Evolutionary conservation across 306 rosid species (phyloP).

Genomic region (Sechiopsis laciniata): DNA sequence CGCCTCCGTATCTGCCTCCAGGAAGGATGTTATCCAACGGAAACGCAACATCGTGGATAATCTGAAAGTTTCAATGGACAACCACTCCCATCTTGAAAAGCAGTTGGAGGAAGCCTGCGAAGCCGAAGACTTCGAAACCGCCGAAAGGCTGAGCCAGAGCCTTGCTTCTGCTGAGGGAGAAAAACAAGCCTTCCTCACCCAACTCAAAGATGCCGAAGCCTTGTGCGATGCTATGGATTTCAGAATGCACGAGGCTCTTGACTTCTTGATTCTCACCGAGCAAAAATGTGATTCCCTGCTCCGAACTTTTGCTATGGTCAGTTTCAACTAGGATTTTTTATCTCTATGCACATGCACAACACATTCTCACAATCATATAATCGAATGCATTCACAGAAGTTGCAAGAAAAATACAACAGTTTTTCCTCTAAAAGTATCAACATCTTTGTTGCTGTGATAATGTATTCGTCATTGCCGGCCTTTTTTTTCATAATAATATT

Average conservation of each 20-base stretch:
- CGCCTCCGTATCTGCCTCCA: constrained; percentile 39
- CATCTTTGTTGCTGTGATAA: no score
- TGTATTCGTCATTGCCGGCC: no score
- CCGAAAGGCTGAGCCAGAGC: constrained; percentile 55
- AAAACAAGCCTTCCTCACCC: constrained; percentile 33
- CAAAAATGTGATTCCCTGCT: constrained; percentile 55
- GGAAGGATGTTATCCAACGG: constrained; percentile 53
- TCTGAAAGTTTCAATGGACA: constrained; percentile 37
- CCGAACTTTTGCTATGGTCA: constrained; percentile 41
- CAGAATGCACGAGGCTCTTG: constrained; percentile 49
- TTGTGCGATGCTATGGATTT: constrained; percentile 43
- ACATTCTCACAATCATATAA: no score
- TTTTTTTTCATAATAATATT: no score
- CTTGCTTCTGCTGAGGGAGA: constrained; percentile 57
- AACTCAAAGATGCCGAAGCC: constrained; percentile 50
- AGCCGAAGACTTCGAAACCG: constrained; percentile 75
- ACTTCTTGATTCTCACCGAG: constrained; percentile 51
- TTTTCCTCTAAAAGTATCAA: no score
- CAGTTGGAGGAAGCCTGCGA: constrained; percentile 72
- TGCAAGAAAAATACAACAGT: no score
- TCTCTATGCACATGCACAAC: no score
- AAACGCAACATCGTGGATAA: constrained; percentile 44
- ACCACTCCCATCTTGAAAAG: constrained; percentile 45
- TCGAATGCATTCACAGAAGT: no score
- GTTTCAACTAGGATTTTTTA: no score